Conservation (phyloP, 176 grass and related monocot species). For the Paspalum vaginatum region DNA sequence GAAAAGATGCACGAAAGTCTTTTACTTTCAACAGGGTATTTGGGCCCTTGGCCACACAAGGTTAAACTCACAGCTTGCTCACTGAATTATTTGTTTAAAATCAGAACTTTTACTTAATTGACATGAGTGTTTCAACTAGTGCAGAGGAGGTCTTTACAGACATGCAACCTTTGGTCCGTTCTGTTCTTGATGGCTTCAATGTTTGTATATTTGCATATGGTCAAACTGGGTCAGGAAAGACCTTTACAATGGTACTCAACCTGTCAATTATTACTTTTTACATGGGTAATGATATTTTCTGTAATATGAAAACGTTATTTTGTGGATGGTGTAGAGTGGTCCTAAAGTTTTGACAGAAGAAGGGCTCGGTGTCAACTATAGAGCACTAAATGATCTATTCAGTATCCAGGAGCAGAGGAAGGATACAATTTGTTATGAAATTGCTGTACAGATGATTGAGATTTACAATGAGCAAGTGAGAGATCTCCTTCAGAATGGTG, state of each 20-base stretch:
- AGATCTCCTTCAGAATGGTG: slow-evolving; percentile 87
- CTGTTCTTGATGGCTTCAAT: slow-evolving; percentile 95
- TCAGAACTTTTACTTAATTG: slow-evolving; percentile 21
- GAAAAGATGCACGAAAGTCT: slow-evolving; percentile 77
- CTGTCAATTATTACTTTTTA: slow-evolving; percentile 8
- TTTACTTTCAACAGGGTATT: slow-evolving; percentile 94
- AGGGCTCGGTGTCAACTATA: slow-evolving; percentile 89
- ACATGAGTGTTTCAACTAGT: slow-evolving; percentile 45
- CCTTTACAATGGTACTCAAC: slow-evolving; percentile 76
- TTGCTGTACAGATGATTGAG: slow-evolving; percentile 96
- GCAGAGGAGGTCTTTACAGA: slow-evolving; percentile 86
- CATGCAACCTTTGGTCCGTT: slow-evolving; percentile 89
- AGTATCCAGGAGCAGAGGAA: slow-evolving; percentile 63
- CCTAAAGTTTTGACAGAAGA: slow-evolving; percentile 80
- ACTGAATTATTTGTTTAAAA: slow-evolving; percentile 24
- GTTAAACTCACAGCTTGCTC: slow-evolving; percentile 46
- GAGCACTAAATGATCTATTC: slow-evolving; percentile 93
- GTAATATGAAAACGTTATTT: slow-evolving; percentile 23
- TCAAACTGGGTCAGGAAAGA: slow-evolving; percentile 95
- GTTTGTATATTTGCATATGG: slow-evolving; percentile 98
- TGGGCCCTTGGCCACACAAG: slow-evolving; percentile 75
- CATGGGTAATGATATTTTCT: neutral
- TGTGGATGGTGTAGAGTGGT: slow-evolving; percentile 64
- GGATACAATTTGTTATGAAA: slow-evolving; percentile 79
- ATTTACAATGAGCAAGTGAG: slow-evolving; percentile 98